Base-by-base conservation (phyloP, 495 filamentous ascomycete genomes). In the Penicillium daleae region DNA sequence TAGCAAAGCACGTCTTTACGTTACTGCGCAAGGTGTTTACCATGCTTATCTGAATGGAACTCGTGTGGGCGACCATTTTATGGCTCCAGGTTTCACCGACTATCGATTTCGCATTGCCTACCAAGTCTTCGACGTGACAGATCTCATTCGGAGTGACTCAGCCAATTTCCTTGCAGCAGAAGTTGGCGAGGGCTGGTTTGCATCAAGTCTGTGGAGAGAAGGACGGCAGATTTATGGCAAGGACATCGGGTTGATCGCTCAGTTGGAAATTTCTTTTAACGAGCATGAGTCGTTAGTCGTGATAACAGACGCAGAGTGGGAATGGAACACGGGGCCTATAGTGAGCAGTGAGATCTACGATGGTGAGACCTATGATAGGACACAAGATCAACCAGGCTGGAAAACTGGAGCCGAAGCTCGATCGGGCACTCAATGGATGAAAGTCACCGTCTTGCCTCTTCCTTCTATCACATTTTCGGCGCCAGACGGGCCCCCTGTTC, bases 141-240 rank as follows among this genome's bases (percentile, higher is more conserved):
- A 67, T 2, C 57, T 74, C 0, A 48, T 83, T 4, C 29, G 67
- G 6, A 48, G 22, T 0, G 12, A 62, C 4, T 76, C 78, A 4
- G 57, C 63, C 2, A 84, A 84, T 61, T 74, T 66, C 0, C 68
- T 86, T 50, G 80, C 75, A 0, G 76, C 78, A 7, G 73, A 76
- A 15, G 76, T 85, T 17, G 82, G 75, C 4, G 83, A 85, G 33
- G 83, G 83, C 0, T 86, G 83, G 83, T 85, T 71, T 66, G 57
- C 76, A 6, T 81, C 81, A 15, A 66, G 78, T 27, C 66, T 85
- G 42, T 79, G 78, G 17, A 74, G 62, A 9, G 65, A 57, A 39
- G 67, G 60, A 10, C 59, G 54, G 13, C 50, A 53, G 7, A 53
- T 81, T 21, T 84, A 77, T 59, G 83, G 82, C 6, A 76, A 83